Base-by-base conservation (phyloP, 495 filamentous ascomycete genomes). In the Neurospora sp. region DNA sequence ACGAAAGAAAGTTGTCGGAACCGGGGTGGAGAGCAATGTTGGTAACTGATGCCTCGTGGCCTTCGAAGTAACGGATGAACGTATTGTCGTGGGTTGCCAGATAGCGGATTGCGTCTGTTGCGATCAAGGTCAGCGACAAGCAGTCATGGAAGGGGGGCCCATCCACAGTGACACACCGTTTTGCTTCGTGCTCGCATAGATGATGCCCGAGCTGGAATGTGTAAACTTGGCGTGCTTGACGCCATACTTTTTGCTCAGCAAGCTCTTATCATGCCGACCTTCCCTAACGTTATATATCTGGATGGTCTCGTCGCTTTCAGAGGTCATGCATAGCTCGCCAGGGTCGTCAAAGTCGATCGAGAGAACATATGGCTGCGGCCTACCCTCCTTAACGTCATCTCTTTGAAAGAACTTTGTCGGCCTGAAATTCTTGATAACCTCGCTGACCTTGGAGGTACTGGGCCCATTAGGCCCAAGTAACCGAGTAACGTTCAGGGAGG, bases 291-390 rank as follows among this genome's bases (percentile, higher is more conserved):
- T 96, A 83, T 94, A 99, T 40, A 98, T 87, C 77, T 98, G 94
- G 74, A 99, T 93, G 1, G 92, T 96, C 75, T 98, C 94, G 78
- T 98, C 96, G 79, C 90, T 91, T 70, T 93, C 92, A 9, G 93
- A 91, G 0, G 94, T 90, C 78, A 98, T 92, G 48, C 94, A 85
- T 45, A 92, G 91, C 75, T 97, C 94, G 77, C 96, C 96, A 35
- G 91, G 90, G 84, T 98, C 94, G 82, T 98, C 94, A 77, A 97
- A 98, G 83, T 98, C 94, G 76, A 99, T 88, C 5, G 94, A 98
- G 4, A 87, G 78, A 35, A 88, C 82, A 40, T 81, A 77, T 12
- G 83, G 83, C 68, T 78, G 80, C 2, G 77, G 76, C 48, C 79
- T 79, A 70, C 79, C 81, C 10, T 84, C 82, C 74, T 85, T 85